phyloP scores from a whole-genome alignment of 2,329 filamentous ascomycete genomes.

The Achaetomium macrosporum region DNA sequence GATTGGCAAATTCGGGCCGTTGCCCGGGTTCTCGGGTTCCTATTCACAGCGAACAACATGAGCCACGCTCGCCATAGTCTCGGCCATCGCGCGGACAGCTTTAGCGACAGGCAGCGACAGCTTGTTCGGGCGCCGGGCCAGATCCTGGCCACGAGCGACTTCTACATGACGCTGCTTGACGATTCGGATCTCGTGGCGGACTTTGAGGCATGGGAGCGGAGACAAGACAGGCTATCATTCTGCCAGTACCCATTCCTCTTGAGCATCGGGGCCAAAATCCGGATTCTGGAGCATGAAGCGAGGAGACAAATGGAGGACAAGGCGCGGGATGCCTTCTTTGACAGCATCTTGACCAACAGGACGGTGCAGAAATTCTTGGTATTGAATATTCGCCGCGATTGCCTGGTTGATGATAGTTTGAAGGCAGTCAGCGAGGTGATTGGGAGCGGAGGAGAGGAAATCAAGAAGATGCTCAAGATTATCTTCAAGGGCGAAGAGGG shows the following conservation, averaged over 20 bases:
- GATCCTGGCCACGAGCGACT: slow-evolving; percentile 72
- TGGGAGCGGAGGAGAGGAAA: slow-evolving; percentile 71
- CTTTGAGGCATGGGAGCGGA: slow-evolving; percentile 82
- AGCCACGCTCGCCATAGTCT: slow-evolving; percentile 32
- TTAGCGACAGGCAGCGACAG: slow-evolving; percentile 34
- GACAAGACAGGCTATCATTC: slow-evolving; percentile 70
- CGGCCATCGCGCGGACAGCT: slow-evolving; percentile 24
- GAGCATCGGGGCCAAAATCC: slow-evolving; percentile 88
- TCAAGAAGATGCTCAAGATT: slow-evolving; percentile 85
- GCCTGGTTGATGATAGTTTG: slow-evolving; percentile 81
- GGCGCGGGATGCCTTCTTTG: slow-evolving; percentile 84
- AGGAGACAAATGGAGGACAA: slow-evolving; percentile 84
- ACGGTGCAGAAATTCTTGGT: slow-evolving; percentile 72
- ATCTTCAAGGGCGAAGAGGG: slow-evolving; percentile 86
- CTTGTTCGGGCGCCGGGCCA: slow-evolving; percentile 52
- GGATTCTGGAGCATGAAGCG: slow-evolving; percentile 82
- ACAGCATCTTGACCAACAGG: slow-evolving; percentile 72
- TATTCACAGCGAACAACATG: slow-evolving; percentile 75
- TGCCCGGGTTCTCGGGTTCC: slow-evolving; percentile 69
- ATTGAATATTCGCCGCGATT: slow-evolving; percentile 73
- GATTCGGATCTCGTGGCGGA: slow-evolving; percentile 79
- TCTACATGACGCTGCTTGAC: slow-evolving; percentile 83
- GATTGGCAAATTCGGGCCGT: slow-evolving; percentile 88
- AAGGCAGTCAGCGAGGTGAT: slow-evolving; percentile 80
- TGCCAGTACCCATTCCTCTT: slow-evolving; percentile 90